Evolutionary conservation across 1,139 yeast species (phyloP).

Genomic region (Kodamaea derodonti): DNA sequence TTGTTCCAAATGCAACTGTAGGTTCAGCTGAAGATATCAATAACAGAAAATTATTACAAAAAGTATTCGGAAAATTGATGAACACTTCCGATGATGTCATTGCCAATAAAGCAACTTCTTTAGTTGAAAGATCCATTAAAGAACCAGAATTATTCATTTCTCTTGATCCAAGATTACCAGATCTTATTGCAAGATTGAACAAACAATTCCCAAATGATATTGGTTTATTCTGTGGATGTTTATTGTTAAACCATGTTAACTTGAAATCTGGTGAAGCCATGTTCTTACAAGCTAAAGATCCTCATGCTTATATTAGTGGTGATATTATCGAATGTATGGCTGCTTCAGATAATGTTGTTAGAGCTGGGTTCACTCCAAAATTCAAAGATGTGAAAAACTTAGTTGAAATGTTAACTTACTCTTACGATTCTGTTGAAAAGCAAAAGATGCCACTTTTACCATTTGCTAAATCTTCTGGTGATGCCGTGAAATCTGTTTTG

Average conservation of each 20-base stretch:
- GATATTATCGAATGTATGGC: slow-evolving; percentile 99
- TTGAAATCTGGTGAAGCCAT: slow-evolving; percentile 93
- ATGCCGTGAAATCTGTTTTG: slow-evolving; percentile 55
- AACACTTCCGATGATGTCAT: slow-evolving; percentile 60
- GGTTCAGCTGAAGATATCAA: slow-evolving; percentile 45
- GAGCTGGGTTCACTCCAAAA: slow-evolving; percentile 98
- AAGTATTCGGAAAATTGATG: slow-evolving; percentile 80
- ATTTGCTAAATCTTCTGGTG: slow-evolving; percentile 66
- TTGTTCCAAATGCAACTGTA: slow-evolving; percentile 41
- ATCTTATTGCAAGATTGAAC: slow-evolving; percentile 70
- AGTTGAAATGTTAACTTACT: slow-evolving; percentile 87
- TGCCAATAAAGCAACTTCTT: slow-evolving; percentile 48
- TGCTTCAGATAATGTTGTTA: slow-evolving; percentile 94
- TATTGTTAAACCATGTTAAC: slow-evolving; percentile 81
- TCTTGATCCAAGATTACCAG: slow-evolving; percentile 53
- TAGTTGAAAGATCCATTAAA: slow-evolving; percentile 58
- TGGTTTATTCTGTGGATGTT: slow-evolving; percentile 94
- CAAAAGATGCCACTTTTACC: slow-evolving; percentile 79
- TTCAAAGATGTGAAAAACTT: slow-evolving; percentile 90
- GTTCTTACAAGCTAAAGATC: slow-evolving; percentile 94
- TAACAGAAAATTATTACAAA: slow-evolving; percentile 66
- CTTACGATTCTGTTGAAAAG: slow-evolving; percentile 83
- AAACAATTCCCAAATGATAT: slow-evolving; percentile 89
- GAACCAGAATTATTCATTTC: slow-evolving; percentile 47
- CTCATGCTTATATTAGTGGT: slow-evolving; percentile 95